Evolutionary conservation across 2,329 filamentous ascomycete genomes (phyloP).

Genomic region (Trichoderma asperellum): DNA sequence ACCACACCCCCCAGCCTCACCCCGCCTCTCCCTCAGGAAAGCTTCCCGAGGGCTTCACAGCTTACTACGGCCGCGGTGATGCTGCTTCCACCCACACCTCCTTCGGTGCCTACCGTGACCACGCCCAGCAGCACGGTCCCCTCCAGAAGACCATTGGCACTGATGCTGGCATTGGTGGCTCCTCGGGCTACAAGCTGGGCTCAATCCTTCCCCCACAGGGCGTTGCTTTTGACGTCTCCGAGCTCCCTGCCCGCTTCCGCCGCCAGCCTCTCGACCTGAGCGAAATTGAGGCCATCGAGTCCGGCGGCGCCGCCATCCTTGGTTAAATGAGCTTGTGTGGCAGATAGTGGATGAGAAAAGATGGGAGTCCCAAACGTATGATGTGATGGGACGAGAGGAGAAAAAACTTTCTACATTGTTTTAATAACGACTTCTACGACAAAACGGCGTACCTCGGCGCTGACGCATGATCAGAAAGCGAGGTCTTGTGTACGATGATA

Average conservation of each 20-base stretch:
- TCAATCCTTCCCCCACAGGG: conserved; percentile 71
- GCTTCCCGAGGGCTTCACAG: conserved; percentile 60
- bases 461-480: conserved; percentile 19
- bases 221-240: conserved; percentile 83
- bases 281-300: conserved; percentile 96
- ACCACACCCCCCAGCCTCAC: conserved; percentile 75
- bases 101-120: conserved; percentile 78
- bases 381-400: neutral
- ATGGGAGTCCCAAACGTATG: neutral
- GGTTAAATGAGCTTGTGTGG: conserved; percentile 42
- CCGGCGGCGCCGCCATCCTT: conserved; percentile 73
- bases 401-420: neutral
- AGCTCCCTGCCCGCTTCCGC: conserved; percentile 84
- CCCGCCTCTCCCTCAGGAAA: conserved; percentile 69
- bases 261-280: conserved; percentile 71
- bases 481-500: conserved; percentile 23
- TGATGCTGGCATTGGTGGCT: conserved; percentile 58
- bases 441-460: conserved; percentile 23
- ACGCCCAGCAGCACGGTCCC: conserved; percentile 77
- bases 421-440: conserved; percentile 7
- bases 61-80: conserved; percentile 36
- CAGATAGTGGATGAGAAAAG: neutral
- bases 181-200: conserved; percentile 71
- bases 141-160: conserved; percentile 61
- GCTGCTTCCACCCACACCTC: conserved; percentile 53